phyloP scores from a whole-genome alignment of 2,329 filamentous ascomycete genomes.

The Chalara sp. region DNA sequence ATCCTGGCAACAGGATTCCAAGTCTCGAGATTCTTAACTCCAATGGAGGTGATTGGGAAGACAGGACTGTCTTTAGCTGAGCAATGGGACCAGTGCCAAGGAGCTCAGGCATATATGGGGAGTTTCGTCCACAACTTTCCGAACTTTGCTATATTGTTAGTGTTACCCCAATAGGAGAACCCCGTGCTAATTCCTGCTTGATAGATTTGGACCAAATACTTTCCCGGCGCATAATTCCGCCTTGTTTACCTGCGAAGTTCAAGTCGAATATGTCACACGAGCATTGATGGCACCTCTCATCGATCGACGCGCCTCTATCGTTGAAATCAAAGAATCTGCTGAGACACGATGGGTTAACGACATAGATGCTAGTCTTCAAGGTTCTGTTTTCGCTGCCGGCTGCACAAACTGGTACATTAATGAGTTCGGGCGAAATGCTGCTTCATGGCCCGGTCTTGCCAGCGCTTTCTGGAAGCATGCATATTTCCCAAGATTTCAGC shows the following conservation, averaged over 20 bases:
- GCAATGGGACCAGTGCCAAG: conserved; percentile 25
- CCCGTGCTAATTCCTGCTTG: too few species aligned
- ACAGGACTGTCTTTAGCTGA: conserved; percentile 20
- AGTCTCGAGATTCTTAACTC: conserved; percentile 28
- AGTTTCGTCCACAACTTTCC: conserved; percentile 23
- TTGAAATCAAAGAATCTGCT: conserved; percentile 30
- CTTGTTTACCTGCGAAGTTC: conserved; percentile 26
- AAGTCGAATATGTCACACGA: conserved; percentile 24
- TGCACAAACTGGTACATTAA: conserved; percentile 38
- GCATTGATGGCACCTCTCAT: conserved; percentile 25
- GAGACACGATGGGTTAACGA: conserved; percentile 26
- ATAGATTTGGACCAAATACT: conserved; percentile 21
- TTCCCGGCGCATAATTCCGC: conserved; percentile 27
- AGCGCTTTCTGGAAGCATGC: not conserved
- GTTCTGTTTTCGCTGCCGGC: conserved; percentile 30
- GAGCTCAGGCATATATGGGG: conserved; percentile 27
- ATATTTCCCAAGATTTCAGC: conserved; percentile 40
- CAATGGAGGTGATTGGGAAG: conserved; percentile 27
- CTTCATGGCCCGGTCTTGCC: not conserved
- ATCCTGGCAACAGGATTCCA: conserved; percentile 23
- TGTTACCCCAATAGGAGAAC: too few species aligned
- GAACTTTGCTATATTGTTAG: conserved; percentile 19
- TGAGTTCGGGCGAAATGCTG: conserved; percentile 29
- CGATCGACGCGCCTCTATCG: conserved; percentile 17
- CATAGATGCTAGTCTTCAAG: conserved; percentile 26